Conservation (phyloP, 164 flowering plant genomes). For the Nymphaea thermarum region DNA sequence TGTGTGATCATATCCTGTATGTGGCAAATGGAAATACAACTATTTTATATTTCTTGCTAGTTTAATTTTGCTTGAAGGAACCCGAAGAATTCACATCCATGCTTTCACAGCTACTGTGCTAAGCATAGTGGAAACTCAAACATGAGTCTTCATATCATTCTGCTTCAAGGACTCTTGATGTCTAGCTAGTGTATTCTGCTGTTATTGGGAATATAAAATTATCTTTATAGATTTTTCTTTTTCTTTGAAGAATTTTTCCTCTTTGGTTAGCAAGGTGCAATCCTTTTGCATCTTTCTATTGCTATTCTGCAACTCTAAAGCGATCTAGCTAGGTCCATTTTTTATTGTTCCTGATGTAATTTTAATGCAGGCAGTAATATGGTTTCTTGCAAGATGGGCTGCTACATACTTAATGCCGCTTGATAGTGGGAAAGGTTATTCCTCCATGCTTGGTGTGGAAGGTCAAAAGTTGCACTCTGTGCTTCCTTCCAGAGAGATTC, state of each 20-base stretch:
- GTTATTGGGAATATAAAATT: neutral
- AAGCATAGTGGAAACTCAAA: neutral
- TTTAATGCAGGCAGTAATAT: constrained; percentile 57
- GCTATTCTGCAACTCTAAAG: neutral
- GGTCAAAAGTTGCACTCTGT: constrained; percentile 16
- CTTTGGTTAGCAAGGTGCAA: neutral
- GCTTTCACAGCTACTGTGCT: too few species aligned
- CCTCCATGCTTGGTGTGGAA: constrained; percentile 9
- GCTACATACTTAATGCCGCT: constrained; percentile 63
- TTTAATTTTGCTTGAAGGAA: too few species aligned
- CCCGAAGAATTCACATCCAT: too few species aligned
- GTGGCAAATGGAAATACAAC: too few species aligned
- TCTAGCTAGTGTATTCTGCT: neutral
- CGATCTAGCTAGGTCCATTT: neutral
- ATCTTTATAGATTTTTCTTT: neutral
- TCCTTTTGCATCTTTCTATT: neutral
- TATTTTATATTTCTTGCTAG: too few species aligned
- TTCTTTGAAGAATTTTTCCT: neutral
- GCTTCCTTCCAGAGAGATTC: constrained; percentile 25
- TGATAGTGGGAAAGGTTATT: constrained; percentile 24
- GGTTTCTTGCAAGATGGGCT: constrained; percentile 99
- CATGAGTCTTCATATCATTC: neutral
- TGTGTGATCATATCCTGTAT: too few species aligned
- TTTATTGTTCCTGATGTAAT: neutral
- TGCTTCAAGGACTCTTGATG: neutral